A percentile compares a stretch with the other conserved stretches of the same genome.
These are phyloP conservation scores for Xylaria scruposa DNA, from an alignment of 495 filamentous ascomycete genomes.

Conservation along the genomic window DNA sequence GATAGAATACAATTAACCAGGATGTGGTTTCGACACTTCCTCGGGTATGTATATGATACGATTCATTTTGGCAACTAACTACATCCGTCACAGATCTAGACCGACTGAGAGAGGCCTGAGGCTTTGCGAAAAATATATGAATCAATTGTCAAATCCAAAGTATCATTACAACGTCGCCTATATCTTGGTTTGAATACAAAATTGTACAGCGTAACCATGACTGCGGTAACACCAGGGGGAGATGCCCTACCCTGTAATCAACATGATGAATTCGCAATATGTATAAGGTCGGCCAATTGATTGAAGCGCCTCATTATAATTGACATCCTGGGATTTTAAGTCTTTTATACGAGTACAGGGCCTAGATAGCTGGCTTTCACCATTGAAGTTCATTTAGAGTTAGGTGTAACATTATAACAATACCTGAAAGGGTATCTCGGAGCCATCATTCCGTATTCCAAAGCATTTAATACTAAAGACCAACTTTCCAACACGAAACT, in stretches of 20 bases:
- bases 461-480: not conserved
- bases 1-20: too few relatives aligned
- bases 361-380: not conserved
- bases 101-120: too few relatives aligned
- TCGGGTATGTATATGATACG: not conserved
- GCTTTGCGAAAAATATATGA: too few relatives aligned
- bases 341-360: not conserved
- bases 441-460: slow-evolving; percentile 11
- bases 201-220: too few relatives aligned
- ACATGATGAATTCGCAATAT: not conserved
- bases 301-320: not conserved
- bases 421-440: slow-evolving; percentile 13
- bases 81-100: too few relatives aligned
- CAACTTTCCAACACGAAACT: not conserved
- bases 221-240: too few relatives aligned
- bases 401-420: not conserved
- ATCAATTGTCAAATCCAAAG: too few relatives aligned
- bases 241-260: too few relatives aligned
- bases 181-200: too few relatives aligned
- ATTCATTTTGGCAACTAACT: too few relatives aligned
- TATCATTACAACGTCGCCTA: too few relatives aligned
- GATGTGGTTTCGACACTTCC: not conserved
- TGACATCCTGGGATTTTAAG: not conserved
- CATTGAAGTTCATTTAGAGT: not conserved
- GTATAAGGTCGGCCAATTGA: not conserved